phyloP scores from a whole-genome alignment of 2,329 filamentous ascomycete species.

The Aspergillus sclerotialis region DNA sequence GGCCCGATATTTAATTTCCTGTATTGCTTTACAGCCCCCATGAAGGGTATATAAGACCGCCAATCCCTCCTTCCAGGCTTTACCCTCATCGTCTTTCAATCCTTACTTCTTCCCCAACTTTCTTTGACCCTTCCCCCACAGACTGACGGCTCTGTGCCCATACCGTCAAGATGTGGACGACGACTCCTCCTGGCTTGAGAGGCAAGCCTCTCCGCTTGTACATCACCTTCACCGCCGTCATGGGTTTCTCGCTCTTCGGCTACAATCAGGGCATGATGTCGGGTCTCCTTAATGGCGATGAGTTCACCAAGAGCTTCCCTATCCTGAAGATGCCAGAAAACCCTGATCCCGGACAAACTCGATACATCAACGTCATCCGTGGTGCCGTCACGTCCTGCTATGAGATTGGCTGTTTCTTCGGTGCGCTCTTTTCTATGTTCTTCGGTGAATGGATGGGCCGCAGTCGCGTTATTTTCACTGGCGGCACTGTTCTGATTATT shows the following conservation, averaged over 20 bases:
- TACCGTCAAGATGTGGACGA: conserved; percentile 17
- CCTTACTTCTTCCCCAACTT: too few relatives aligned
- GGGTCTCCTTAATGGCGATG: conserved; percentile 19
- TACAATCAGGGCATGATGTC: conserved; percentile 31
- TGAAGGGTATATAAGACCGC: too few relatives aligned
- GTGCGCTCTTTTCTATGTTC: conserved; percentile 23
- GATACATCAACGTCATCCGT: conserved; percentile 37
- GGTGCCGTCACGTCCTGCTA: conserved; percentile 48
- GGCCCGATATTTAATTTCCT: too few relatives aligned
- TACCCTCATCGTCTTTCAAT: too few relatives aligned
- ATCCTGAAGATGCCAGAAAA: conserved; percentile 16
- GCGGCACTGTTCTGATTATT: conserved; percentile 42
- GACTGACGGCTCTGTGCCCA: too few relatives aligned
- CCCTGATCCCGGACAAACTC: conserved; percentile 18
- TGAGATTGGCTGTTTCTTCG: conserved; percentile 40
- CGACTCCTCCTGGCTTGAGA: conserved; percentile 9
- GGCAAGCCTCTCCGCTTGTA: conserved; percentile 11
- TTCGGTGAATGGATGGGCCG: conserved; percentile 26
- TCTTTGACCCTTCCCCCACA: too few relatives aligned
- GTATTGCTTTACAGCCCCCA: too few relatives aligned
- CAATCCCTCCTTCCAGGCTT: too few relatives aligned
- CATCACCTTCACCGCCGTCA: conserved; percentile 17
- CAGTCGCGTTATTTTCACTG: conserved; percentile 44
- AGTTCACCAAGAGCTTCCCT: conserved; percentile 19
- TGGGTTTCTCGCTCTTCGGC: conserved; percentile 46